A percentile compares a stretch with the other conserved stretches of the same genome.
Evolutionary conservation across 495 filamentous ascomycete genomes (phyloP).

Genomic region (Daldinia decipiens): DNA sequence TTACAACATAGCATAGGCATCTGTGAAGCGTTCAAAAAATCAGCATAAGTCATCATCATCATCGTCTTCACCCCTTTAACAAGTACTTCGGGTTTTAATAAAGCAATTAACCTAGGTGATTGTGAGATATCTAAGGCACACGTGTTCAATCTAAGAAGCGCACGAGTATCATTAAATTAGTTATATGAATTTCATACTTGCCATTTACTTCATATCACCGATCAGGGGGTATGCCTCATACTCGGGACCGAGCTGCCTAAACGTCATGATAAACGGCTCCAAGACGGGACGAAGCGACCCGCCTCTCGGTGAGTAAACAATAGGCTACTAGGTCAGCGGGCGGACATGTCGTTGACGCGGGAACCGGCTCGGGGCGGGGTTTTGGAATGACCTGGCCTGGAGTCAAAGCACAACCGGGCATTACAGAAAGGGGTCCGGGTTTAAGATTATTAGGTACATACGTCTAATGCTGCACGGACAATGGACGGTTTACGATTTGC

Average conservation of each 20-base stretch:
- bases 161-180: not conserved
- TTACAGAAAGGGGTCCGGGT: not conserved
- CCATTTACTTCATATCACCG: not conserved
- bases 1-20: not conserved
- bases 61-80: not conserved
- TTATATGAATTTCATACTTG: not conserved
- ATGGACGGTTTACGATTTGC: not conserved
- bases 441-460: too few species aligned
- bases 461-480: too few species aligned
- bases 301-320: not conserved
- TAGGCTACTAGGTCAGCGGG: not conserved
- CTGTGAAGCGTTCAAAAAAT: not conserved
- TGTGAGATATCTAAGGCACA: not conserved
- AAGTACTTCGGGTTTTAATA: not conserved
- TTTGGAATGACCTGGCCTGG: not conserved
- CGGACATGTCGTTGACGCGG: not conserved
- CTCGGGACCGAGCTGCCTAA: not conserved
- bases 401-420: slow-evolving; percentile 1
- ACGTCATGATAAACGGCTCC: not conserved
- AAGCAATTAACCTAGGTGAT: not conserved
- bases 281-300: not conserved
- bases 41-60: not conserved
- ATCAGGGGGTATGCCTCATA: not conserved
- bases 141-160: too few species aligned
- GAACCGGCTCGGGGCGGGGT: not conserved